A percentile compares a stretch with the other conserved stretches of the same genome.
These are phyloP conservation scores for Verticillium klebahnii DNA, from an alignment of 2,329 filamentous ascomycete species.

Conservation along the genomic window DNA sequence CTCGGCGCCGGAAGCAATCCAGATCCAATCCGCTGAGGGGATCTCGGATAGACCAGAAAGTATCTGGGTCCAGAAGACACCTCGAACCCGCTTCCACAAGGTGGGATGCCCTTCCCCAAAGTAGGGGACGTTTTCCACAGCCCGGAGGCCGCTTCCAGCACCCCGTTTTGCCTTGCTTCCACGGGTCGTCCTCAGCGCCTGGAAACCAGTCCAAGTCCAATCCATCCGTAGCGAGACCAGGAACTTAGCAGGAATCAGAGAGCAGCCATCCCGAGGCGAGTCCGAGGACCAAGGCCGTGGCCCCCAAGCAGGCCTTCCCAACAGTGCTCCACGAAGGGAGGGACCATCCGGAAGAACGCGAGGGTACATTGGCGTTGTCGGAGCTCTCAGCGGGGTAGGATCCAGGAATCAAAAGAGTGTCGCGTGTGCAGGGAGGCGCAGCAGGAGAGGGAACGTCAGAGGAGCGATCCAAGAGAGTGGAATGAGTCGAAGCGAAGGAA, in stretches of 20 bases:
- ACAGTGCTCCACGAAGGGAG: background rate
- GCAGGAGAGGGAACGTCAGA: background rate
- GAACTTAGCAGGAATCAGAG: background rate
- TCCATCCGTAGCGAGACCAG: background rate
- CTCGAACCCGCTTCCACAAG: too few relatives aligned
- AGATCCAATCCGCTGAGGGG: background rate
- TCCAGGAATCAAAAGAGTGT: background rate
- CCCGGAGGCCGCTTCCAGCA: too few relatives aligned
- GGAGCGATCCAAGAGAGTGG: background rate
- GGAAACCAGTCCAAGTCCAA: too few relatives aligned
- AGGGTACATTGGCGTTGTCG: background rate
- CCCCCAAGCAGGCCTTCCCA: background rate
- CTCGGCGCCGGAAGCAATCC: background rate
- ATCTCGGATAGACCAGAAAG: too few relatives aligned
- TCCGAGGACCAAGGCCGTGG: background rate
- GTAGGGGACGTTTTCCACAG: too few relatives aligned
- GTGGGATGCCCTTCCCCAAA: too few relatives aligned
- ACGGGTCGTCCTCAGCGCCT: too few relatives aligned
- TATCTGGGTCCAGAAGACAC: too few relatives aligned
- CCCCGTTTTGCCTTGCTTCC: too few relatives aligned
- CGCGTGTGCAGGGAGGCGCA: background rate
- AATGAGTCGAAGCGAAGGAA: background rate
- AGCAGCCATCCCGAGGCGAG: background rate
- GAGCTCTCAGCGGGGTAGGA: background rate
- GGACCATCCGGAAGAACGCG: background rate